Base-by-base conservation (phyloP, 2,329 filamentous ascomycete species). In the Fusarium kyushuense region DNA sequence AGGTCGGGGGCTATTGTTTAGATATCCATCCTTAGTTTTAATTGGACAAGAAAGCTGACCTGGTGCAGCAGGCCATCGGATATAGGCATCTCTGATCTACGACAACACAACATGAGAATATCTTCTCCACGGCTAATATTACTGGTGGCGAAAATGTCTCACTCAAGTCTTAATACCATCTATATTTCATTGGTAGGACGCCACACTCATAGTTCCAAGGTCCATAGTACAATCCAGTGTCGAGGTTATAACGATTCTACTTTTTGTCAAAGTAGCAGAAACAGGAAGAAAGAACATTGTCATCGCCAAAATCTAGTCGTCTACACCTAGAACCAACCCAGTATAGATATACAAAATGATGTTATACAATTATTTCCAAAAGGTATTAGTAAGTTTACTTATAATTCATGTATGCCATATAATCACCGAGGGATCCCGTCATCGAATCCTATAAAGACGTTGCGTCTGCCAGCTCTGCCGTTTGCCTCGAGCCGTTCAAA, bases 131-230 rank as follows among this genome's bases (percentile, higher is more conserved):
- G 21, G 38, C 13, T 0, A 7, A 16, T 16, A 23, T 23, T 23
- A 23, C 16, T 6, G 19, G 2, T 13, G 13, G 1, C 14, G 19
- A 5, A 36, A 2, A 23, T 25, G 7, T 41, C 38, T 41, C 21
- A 41, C 10, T 19, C 10, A 11, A 2, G 27, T 29, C 12, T 27
- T 19, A 30, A 45, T 6, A 49, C 32, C 32, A 12, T 27, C 17
- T 49, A 49, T 49, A 49, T 32, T 21, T 36, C 32, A 27, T 16
- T 16, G 17, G 46, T 35, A 49, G 46, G 36, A 32, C 46, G 23
- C n/a, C 46, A 21, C 46, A 49, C 12, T 49, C 32, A 21, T 49
- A 49, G 36, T 8, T 32, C 32, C 17, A 49, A 49, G 46, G 46
- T 36, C 46, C 32, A 16, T 49, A 49, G 46, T 49, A 27, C 46